Evolutionary conservation across 108 stramenopile species (phyloP), one percentile per base, ranked within the genome.

Genomic region (Cyclotella kingstonii): DNA sequence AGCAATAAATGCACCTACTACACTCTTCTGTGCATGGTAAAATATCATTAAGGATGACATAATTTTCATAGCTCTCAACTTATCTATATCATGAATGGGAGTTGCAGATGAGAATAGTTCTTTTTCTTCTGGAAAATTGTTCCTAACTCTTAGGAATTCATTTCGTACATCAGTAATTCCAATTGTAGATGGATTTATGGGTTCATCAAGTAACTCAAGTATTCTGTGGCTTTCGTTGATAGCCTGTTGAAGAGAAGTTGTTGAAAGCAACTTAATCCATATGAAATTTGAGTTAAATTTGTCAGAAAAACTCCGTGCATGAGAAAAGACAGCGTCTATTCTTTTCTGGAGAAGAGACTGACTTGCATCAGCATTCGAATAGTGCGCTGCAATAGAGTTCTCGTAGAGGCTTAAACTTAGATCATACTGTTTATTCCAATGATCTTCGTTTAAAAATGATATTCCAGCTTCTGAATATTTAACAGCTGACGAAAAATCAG

Each of bases 391-490:
- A 40, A 41, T 34, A 2, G 47, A 52, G 21, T 38, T 29, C 26
- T 34, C 22, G 54, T 52, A 47, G 14, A 71, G 53, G 21, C 45
- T 19, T 10, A 71, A 4, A 15, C 44, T 52, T 25, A 71, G 15
- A 26, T 57, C 27, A 46, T 71, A 62, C 42, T 71, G 53, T 2
- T 6, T 14, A 40, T 29, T 12, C 70, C 70, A 71, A 28, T 63
- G 38, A 14, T 19, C n/a, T 9, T 47, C 42, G 12, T 23, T 22
- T 5, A 71, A 38, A 26, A 71, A 56, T 8, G 41, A 17, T 40
- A 59, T 63, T 17, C 70, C 70, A 36, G 35, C 19, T 28, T 59
- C 49, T 8, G 57, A 40, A 63, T 71, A 71, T 23, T 59, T 49
- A 31, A 36, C 52, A 38, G 61, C 61, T 26, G 21, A 15, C 2